These are phyloP conservation scores for Zizania latifolia DNA, from an alignment of 176 grass and related monocot species.

Conservation along the genomic window DNA sequence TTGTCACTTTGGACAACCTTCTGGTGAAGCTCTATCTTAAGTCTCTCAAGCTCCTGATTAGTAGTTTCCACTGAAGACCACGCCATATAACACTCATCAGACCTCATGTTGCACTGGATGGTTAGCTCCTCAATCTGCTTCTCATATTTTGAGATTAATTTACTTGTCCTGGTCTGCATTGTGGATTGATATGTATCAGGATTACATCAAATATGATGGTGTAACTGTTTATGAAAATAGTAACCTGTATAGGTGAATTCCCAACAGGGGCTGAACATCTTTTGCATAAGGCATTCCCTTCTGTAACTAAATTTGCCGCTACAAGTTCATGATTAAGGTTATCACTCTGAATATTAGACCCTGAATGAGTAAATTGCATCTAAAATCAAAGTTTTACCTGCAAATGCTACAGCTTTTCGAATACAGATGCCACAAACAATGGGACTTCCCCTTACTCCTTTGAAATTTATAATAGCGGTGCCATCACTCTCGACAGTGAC, in stretches of 20 bases:
- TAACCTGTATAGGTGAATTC: constrained; percentile 54
- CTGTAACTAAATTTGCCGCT: constrained; percentile 21
- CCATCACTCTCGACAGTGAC: constrained; percentile 46
- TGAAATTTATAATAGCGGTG: constrained; percentile 47
- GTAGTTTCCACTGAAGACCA: constrained; percentile 73
- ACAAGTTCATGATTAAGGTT: constrained; percentile 19
- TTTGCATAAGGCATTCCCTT: constrained; percentile 52
- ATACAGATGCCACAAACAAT: constrained; percentile 81
- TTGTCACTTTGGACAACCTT: constrained; percentile 48
- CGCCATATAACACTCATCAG: constrained; percentile 76
- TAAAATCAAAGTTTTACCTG: constrained; percentile 42
- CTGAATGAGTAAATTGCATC: not conserved
- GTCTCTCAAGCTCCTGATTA: constrained; percentile 58
- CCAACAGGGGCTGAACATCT: constrained; percentile 64
- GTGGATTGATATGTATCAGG: constrained; percentile 11
- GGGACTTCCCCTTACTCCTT: constrained; percentile 64
- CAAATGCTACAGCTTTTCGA: constrained; percentile 40
- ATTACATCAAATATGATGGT: constrained; percentile 20
- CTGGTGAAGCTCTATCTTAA: constrained; percentile 77
- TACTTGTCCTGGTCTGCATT: constrained; percentile 44
- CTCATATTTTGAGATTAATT: constrained; percentile 78
- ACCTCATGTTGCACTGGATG: constrained; percentile 56
- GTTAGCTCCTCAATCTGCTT: constrained; percentile 86
- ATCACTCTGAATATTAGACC: not conserved
- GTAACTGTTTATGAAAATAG: constrained; percentile 17